Percentiles rank a stretch among this genome's conserved stretches.
These are phyloP conservation scores for Rhypophila decipiens DNA, from an alignment of 495 filamentous ascomycete genomes.

Conservation along the genomic window DNA sequence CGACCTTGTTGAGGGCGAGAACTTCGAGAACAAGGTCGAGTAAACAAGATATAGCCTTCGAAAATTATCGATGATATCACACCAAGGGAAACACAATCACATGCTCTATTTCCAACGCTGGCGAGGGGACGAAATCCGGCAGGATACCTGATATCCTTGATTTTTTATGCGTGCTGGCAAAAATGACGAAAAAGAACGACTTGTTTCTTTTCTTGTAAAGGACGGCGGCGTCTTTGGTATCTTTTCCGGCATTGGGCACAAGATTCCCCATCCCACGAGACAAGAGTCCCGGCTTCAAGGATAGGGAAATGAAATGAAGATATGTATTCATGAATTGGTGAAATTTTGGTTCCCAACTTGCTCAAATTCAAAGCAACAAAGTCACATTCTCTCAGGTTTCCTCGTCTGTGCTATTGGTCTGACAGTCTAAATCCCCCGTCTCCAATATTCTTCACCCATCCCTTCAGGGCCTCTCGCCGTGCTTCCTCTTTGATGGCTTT, in stretches of 20 bases:
- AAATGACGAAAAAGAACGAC: constrained; percentile 8
- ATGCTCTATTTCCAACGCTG: too few relatives aligned
- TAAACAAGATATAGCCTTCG: constrained; percentile 53
- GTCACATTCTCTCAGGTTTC: too few relatives aligned
- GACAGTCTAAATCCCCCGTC: constrained; percentile 41
- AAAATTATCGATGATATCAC: too few relatives aligned
- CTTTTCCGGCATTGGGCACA: constrained; percentile 11
- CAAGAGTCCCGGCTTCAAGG: background rate
- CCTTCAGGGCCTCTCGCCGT: constrained; percentile 40
- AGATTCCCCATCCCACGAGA: constrained; percentile 2
- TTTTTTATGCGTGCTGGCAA: constrained; percentile 3
- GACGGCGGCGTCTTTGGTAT: constrained; percentile 24
- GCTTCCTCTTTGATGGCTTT: constrained; percentile 46
- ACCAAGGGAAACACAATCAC: too few relatives aligned
- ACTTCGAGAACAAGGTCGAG: constrained; percentile 94
- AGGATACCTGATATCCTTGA: too few relatives aligned
- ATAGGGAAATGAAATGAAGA: constrained; percentile 9
- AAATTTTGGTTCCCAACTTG: constrained; percentile 4
- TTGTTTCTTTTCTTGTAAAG: constrained; percentile 12
- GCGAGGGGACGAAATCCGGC: too few relatives aligned
- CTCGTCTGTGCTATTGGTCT: too few relatives aligned
- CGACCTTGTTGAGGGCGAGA: constrained; percentile 90
- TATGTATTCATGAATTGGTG: background rate
- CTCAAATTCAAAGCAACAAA: background rate
- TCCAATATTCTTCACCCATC: constrained; percentile 55